Evolutionary conservation across 768 basidiomycete species (phyloP).

Genomic region (Ramaria rubella): DNA sequence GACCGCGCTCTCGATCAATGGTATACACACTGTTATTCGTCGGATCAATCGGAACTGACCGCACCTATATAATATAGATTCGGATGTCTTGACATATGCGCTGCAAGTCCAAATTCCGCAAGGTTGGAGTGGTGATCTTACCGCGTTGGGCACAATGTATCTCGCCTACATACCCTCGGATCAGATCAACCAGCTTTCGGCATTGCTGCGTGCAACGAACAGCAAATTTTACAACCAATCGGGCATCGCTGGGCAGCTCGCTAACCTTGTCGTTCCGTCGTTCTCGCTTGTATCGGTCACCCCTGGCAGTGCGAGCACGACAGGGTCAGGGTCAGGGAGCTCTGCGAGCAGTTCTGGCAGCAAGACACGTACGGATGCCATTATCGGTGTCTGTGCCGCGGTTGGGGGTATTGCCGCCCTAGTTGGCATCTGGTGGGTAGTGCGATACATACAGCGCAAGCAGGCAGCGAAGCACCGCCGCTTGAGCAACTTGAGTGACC

Average conservation of each 20-base stretch:
- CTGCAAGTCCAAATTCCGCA: slow-evolving; percentile 65
- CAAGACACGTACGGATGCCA: slow-evolving; percentile 61
- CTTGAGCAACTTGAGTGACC: slow-evolving; percentile 72
- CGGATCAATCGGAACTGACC: slow-evolving; percentile 28
- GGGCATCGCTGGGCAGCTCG: slow-evolving; percentile 49
- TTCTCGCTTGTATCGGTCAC: slow-evolving; percentile 46
- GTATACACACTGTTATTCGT: slow-evolving; percentile 32
- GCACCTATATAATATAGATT: slow-evolving; percentile 19
- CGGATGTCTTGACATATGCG: slow-evolving; percentile 43
- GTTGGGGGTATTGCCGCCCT: slow-evolving; percentile 73
- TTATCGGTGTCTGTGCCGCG: slow-evolving; percentile 84
- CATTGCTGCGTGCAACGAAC: slow-evolving; percentile 51
- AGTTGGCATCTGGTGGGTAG: slow-evolving; percentile 65
- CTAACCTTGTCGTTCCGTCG: slow-evolving; percentile 61
- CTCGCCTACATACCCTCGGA: slow-evolving; percentile 58
- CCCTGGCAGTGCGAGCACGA: slow-evolving; percentile 12
- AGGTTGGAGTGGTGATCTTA: slow-evolving; percentile 46
- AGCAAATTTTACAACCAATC: slow-evolving; percentile 59
- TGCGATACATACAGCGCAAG: slow-evolving; percentile 59
- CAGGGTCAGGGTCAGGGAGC: slow-evolving; percentile 15
- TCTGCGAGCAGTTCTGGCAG: slow-evolving; percentile 17
- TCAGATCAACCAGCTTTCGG: slow-evolving; percentile 53
- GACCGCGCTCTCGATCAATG: slow-evolving; percentile 36
- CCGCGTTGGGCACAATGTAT: slow-evolving; percentile 59
- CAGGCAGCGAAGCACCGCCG: slow-evolving; percentile 66